A percentile compares a stretch with the other conserved stretches of the same genome.
Evolutionary conservation across 1,284 basidiomycete genomes (phyloP).

Genomic region (Melampsora americana): DNA sequence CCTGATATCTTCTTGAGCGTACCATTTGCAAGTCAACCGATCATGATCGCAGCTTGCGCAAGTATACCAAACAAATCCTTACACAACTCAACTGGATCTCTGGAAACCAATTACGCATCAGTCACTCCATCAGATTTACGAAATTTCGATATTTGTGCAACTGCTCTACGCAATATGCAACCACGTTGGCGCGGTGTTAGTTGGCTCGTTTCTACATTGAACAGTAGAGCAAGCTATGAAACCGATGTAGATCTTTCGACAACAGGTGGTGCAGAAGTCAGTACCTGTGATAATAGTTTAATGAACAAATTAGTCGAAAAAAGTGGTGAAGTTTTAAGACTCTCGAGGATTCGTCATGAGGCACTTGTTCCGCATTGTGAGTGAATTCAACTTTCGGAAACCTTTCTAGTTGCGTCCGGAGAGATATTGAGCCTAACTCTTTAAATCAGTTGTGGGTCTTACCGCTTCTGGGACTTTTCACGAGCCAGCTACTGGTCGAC

Average conservation of each 20-base stretch:
- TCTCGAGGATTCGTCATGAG: not conserved
- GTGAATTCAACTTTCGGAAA: not conserved
- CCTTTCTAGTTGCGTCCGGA: not conserved
- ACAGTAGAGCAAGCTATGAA: conserved; percentile 23
- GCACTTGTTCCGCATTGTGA: not conserved
- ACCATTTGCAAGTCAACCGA: conserved; percentile 26
- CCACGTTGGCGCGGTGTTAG: conserved; percentile 22
- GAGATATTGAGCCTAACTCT: not conserved
- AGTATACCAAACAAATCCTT: conserved; percentile 1
- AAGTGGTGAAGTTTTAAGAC: not conserved
- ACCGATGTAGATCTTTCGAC: conserved; percentile 23
- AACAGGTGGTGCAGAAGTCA: conserved; percentile 21
- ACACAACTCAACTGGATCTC: not conserved
- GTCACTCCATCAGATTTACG: conserved; percentile 2
- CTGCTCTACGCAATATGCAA: conserved; percentile 14
- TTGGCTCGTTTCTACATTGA: conserved; percentile 23
- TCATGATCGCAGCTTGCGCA: conserved; percentile 15
- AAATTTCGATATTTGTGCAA: conserved; percentile 15
- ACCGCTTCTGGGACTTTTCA: conserved; percentile 24
- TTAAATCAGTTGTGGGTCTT: conserved; percentile 4
- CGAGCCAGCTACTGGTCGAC: conserved; percentile 23
- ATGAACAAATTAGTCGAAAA: conserved; percentile 20
- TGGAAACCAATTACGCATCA: not conserved
- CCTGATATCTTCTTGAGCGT: conserved; percentile 20
- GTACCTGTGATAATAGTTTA: conserved; percentile 21